A percentile compares a stretch with the other conserved stretches of the same genome.
Conservation (phyloP, 441 rosid genomes). For the Theobroma grandiflorum region DNA sequence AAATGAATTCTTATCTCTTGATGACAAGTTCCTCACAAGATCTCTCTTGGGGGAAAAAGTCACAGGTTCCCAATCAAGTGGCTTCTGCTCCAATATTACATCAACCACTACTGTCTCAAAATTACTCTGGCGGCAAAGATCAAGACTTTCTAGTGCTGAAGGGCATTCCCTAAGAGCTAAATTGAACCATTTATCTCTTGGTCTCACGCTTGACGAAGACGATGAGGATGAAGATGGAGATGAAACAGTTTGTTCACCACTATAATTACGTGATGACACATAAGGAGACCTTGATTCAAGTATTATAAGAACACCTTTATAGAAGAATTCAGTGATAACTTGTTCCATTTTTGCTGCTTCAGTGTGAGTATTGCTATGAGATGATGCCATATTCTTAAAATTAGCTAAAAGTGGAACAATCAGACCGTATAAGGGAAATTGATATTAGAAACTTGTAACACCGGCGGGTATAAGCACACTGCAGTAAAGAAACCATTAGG, state of each 20-base stretch:
- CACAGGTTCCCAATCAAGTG: conserved; percentile 54
- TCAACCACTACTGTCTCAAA: conserved; percentile 86
- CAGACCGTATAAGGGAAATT: neutral
- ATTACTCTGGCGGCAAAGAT: conserved; percentile 69
- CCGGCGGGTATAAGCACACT: neutral
- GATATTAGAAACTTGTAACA: neutral
- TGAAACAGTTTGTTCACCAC: conserved; percentile 75
- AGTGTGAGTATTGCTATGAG: conserved; percentile 56
- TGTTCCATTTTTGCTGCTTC: conserved; percentile 85
- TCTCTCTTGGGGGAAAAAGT: conserved; percentile 56
- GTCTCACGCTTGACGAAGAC: conserved; percentile 81
- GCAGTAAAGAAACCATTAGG: neutral
- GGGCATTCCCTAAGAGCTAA: conserved; percentile 91
- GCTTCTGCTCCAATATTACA: conserved; percentile 75
- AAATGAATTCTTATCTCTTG: conserved; percentile 51
- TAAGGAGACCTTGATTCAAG: conserved; percentile 87
- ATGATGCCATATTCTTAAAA: conserved; percentile 55
- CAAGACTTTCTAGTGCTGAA: conserved; percentile 75
- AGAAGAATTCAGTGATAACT: conserved; percentile 81
- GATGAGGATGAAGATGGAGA: conserved; percentile 84
- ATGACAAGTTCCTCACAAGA: conserved; percentile 55
- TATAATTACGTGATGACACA: conserved; percentile 74
- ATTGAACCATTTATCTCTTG: conserved; percentile 94
- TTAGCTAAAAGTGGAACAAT: conserved; percentile 4
- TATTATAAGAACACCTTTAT: conserved; percentile 88